Evolutionary conservation across 2,329 filamentous ascomycete species (phyloP).

Genomic region (Talaromyces sp.): DNA sequence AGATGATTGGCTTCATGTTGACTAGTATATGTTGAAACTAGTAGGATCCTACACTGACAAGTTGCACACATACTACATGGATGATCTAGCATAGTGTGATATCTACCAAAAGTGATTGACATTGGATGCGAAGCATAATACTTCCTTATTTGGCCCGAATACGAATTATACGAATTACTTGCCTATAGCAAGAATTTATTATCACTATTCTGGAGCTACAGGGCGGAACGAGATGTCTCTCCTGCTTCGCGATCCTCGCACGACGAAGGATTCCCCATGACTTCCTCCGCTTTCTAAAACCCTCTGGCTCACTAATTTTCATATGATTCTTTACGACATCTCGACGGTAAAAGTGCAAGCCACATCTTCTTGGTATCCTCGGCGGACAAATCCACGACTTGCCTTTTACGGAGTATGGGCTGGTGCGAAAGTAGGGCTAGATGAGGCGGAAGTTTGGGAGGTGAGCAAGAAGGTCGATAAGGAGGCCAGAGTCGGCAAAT

Average conservation of each 20-base stretch:
- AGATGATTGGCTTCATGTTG: background rate
- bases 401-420: no score
- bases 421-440: background rate
- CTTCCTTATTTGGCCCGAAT: background rate
- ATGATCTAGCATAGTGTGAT: background rate
- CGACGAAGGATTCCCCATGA: no score
- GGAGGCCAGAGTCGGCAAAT: background rate
- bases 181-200: background rate
- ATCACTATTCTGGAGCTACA: background rate
- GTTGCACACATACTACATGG: background rate
- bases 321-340: no score
- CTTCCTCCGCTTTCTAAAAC: no score
- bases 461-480: background rate
- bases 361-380: no score
- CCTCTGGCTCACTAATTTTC: no score
- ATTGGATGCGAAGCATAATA: background rate
- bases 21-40: background rate
- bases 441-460: background rate
- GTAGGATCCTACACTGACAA: background rate
- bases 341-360: no score
- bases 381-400: no score
- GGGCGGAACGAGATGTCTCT: background rate
- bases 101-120: background rate
- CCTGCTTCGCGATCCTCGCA: no score
- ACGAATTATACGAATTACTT: background rate